Base-by-base conservation (phyloP, 306 rosid species). In the Cucurbita ficifolia region DNA sequence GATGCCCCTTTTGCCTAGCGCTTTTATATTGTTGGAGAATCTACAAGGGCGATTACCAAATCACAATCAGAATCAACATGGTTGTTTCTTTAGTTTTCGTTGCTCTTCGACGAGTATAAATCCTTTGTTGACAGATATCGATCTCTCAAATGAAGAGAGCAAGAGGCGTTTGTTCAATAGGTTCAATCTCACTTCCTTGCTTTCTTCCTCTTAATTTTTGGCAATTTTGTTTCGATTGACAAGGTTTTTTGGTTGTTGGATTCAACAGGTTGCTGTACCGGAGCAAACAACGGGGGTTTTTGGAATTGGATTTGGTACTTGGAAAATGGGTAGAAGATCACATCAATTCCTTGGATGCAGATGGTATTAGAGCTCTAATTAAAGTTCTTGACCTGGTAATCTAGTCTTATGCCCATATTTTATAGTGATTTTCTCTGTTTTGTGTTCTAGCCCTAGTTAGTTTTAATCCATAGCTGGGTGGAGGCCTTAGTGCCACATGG, bases 281-380 rank as follows among this genome's bases (percentile, higher is more conserved):
- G 85, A 94, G 98, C 87, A 94, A 83, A 74, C 98, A 93, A 48
- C 85, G 96, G 57, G 98, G 98, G 57, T 86, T 90, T 74, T 75
- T 93, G 55, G 97, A 93, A 55, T 78, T 93, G 76, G 98, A 93
- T 80, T 86, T 93, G 92, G 77, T 93, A 56, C 88, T 93, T 22
- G 98, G 98, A 9, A 90, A 90, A 79, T 93, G 98, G 98, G 97
- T 90, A 4, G 87, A 90, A 84, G 86, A 90, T 29, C 79, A 93
- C 62, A 78, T 93, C 45, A 84, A 78, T 71, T 81, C 96, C 36
- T 76, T 93, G 88, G 92, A 90, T 84, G 95, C 90, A 65, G 76
- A 49, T 69, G 86, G 86, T 39, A 73, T 93, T 73, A 82, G 70
- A 81, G 75, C 86, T 84, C 94, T 93, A 22, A 36, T 85, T 73